phyloP scores from a whole-genome alignment of 768 basidiomycete genomes.

The Tylopilus subfusipes region DNA sequence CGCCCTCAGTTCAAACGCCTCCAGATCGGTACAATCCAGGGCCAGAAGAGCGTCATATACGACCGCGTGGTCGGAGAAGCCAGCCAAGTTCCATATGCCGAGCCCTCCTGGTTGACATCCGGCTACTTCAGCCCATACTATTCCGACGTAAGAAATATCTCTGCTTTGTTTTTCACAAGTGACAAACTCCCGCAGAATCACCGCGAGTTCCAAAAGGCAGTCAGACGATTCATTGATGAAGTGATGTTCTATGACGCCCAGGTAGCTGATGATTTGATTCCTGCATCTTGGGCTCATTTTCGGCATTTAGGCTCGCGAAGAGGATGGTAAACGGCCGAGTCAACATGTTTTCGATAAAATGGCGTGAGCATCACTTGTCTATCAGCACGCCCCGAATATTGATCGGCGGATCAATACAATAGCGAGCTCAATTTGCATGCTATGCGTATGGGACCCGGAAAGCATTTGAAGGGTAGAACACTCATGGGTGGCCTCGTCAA shows the following conservation, averaged over 20 bases:
- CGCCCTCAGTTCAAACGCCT: conserved; percentile 72
- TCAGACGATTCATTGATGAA: conserved; percentile 64
- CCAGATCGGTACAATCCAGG: conserved; percentile 69
- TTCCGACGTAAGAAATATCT: conserved; percentile 46
- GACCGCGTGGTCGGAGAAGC: conserved; percentile 52
- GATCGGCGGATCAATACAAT: background rate
- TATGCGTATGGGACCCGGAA: conserved; percentile 90
- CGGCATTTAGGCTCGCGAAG: conserved; percentile 57
- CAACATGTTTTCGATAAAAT: conserved; percentile 75
- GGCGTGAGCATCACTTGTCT: conserved; percentile 46
- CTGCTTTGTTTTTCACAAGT: background rate
- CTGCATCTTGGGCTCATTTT: conserved; percentile 14
- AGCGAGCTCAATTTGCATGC: conserved; percentile 75
- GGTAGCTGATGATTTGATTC: conserved; percentile 13
- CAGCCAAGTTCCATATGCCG: conserved; percentile 81
- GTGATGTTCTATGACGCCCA: conserved; percentile 49
- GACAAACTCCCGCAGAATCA: conserved; percentile 39
- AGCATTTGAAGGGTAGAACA: conserved; percentile 73
- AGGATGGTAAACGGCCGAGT: conserved; percentile 85
- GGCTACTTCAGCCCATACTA: conserved; percentile 74
- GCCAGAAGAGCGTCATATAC: conserved; percentile 53
- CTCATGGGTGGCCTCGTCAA: conserved; percentile 72
- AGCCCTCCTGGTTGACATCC: conserved; percentile 75
- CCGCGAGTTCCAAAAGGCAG: conserved; percentile 42
- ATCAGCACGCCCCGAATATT: background rate